Conservation (phyloP, 75 land plant species). For the Cunninghamia lanceolata region DNA sequence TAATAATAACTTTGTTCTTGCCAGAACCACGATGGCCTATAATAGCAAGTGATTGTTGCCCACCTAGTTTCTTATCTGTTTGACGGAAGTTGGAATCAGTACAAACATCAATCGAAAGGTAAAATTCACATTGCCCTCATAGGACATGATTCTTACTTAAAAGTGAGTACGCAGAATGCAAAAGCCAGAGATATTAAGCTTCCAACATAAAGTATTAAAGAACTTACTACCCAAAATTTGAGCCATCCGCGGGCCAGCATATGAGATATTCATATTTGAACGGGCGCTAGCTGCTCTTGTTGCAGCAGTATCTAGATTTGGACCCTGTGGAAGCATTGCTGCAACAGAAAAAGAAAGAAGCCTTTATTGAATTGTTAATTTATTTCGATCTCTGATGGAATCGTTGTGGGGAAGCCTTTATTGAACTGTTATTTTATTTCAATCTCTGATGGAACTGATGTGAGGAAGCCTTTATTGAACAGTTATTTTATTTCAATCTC, state of each 20-base stretch:
- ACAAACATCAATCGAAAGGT: background rate
- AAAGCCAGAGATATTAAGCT: background rate
- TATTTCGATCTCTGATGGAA: background rate
- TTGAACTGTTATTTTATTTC: background rate
- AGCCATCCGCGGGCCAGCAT: background rate
- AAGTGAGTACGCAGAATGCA: background rate
- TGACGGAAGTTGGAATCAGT: background rate
- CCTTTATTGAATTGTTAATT: background rate
- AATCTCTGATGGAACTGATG: too few relatives aligned
- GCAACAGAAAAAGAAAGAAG: background rate
- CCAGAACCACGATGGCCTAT: constrained; percentile 52
- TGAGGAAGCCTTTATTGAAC: background rate
- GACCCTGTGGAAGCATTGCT: background rate
- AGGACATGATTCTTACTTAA: background rate
- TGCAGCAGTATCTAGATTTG: background rate
- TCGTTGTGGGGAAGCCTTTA: background rate
- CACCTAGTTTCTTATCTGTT: background rate
- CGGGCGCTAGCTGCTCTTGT: background rate
- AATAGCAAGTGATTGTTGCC: constrained; percentile 1
- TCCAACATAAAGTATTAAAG: background rate
- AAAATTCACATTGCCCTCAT: background rate
- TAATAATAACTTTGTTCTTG: constrained; percentile 22
- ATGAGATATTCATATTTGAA: background rate
- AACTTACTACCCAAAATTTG: constrained; percentile 5
- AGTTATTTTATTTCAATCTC: too few relatives aligned